Percentiles rank a stretch among this genome's conserved stretches.
These are phyloP conservation scores for Pythium volutum DNA, from an alignment of 352 stramenopile species.

Conservation along the genomic window DNA sequence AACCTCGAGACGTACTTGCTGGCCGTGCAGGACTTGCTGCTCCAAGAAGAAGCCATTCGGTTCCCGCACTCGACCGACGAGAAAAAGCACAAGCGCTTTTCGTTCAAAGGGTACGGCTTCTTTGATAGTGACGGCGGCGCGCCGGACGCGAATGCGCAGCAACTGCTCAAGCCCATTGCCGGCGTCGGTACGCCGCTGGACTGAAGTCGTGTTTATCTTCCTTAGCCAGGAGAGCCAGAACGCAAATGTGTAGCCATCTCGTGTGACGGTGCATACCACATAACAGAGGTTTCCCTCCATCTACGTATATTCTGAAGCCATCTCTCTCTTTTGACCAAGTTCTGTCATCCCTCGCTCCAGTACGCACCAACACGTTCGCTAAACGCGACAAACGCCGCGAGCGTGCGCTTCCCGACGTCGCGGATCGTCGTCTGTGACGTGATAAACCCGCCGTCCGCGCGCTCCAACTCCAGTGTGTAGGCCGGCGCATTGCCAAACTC, in stretches of 20 bases:
- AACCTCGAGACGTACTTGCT: constrained; percentile 81
- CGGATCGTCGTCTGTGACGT: constrained; percentile 18
- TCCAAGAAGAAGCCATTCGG: constrained; percentile 73
- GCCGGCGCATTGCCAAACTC: constrained; percentile 12
- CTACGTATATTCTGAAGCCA: not conserved
- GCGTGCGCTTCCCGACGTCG: constrained; percentile 21
- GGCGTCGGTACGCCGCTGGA: constrained; percentile 25
- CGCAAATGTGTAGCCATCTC: no score
- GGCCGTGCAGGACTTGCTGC: constrained; percentile 70
- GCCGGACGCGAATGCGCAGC: constrained; percentile 5
- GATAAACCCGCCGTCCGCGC: constrained; percentile 15
- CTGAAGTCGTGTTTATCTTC: no score
- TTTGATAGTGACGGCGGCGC: constrained; percentile 44
- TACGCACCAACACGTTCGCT: constrained; percentile 18
- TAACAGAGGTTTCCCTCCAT: not conserved
- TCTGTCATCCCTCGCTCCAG: not conserved
- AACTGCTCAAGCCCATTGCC: constrained; percentile 24
- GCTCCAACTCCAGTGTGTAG: constrained; percentile 25
- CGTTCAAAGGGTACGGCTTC: constrained; percentile 80
- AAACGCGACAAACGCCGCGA: constrained; percentile 22
- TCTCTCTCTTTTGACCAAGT: constrained; percentile 2
- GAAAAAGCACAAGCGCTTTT: constrained; percentile 40
- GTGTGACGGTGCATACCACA: not conserved
- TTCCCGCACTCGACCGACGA: constrained; percentile 65
- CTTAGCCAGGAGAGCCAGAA: no score